These are phyloP conservation scores for Boechera stricta DNA, from an alignment of 345 rosid genomes.

Conservation along the genomic window DNA sequence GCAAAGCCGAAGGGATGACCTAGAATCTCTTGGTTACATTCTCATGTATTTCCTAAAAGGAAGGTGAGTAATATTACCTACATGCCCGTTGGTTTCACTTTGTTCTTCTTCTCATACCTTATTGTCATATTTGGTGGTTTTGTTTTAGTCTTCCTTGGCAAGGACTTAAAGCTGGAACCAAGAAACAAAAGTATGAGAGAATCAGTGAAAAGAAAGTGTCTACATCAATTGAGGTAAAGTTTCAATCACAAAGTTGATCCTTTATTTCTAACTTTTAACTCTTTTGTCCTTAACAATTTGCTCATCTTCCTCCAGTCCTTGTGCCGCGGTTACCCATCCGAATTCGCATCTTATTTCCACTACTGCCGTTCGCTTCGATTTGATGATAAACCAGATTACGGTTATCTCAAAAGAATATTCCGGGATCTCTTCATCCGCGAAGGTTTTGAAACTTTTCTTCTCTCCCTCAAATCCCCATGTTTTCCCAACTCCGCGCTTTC, in stretches of 20 bases:
- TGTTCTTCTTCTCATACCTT: constrained; percentile 9
- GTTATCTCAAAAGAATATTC: constrained; percentile 89
- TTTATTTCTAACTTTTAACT: neutral
- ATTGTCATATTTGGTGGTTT: constrained; percentile 11
- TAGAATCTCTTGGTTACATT: constrained; percentile 97
- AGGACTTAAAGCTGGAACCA: constrained; percentile 96
- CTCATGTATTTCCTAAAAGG: constrained; percentile 96
- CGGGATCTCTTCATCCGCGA: constrained; percentile 96
- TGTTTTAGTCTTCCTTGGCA: constrained; percentile 95
- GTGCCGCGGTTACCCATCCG: constrained; percentile 95
- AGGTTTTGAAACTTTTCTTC: constrained; percentile 50
- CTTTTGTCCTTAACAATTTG: neutral
- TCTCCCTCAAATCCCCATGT: neutral
- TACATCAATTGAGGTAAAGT: constrained; percentile 68
- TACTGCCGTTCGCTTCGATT: constrained; percentile 93
- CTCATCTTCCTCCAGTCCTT: constrained; percentile 62
- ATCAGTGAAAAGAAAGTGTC: constrained; percentile 98
- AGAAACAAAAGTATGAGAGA: constrained; percentile 97
- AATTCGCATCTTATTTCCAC: constrained; percentile 95
- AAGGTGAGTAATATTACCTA: constrained; percentile 59
- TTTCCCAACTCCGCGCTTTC: neutral
- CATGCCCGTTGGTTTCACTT: neutral
- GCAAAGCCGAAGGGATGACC: constrained; percentile 99
- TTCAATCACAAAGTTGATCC: constrained; percentile 19
- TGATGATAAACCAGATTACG: constrained; percentile 95